A percentile compares a stretch with the other conserved stretches of the same genome.
Conservation (phyloP, 257 asterid species). For the Anisodus acutangulus region DNA sequence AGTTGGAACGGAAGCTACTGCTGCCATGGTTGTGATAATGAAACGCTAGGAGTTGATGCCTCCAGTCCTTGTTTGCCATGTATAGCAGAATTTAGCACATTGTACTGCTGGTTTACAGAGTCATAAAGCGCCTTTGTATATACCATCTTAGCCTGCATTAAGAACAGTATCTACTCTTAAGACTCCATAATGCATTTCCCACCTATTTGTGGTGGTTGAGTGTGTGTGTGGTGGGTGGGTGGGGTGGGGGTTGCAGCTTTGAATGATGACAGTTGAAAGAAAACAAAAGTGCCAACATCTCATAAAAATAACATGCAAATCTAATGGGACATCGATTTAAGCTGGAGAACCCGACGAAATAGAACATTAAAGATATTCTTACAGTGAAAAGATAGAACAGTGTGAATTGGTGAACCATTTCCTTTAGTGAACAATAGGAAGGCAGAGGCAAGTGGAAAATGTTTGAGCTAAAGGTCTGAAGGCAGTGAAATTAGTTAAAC, state of each 20-base stretch:
- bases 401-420: slow-evolving; percentile 16
- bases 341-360: not conserved
- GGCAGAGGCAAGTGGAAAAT: slow-evolving; percentile 5
- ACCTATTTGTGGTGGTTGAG: too few species aligned
- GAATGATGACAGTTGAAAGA: not conserved
- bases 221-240: too few species aligned
- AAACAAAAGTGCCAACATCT: not conserved
- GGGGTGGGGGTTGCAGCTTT: not conserved
- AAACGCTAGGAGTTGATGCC: slow-evolving; percentile 67
- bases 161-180: slow-evolving; percentile 2
- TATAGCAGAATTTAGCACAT: slow-evolving; percentile 72
- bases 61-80: slow-evolving; percentile 72
- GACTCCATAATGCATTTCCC: not conserved
- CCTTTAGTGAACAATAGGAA: not conserved
- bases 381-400: not conserved
- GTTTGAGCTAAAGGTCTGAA: slow-evolving; percentile 8
- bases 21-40: slow-evolving; percentile 82
- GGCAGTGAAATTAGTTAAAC: slow-evolving; percentile 2
- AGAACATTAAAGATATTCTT: not conserved
- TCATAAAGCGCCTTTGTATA: slow-evolving; percentile 58
- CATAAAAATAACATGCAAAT: not conserved
- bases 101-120: slow-evolving; percentile 70
- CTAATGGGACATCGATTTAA: not conserved
- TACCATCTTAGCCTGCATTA: slow-evolving; percentile 66
- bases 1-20: slow-evolving; percentile 37